Evolutionary conservation across 1,284 basidiomycete genomes (phyloP), one percentile per base, ranked within the genome.

Genomic region (Ceratobasidium sp.): DNA sequence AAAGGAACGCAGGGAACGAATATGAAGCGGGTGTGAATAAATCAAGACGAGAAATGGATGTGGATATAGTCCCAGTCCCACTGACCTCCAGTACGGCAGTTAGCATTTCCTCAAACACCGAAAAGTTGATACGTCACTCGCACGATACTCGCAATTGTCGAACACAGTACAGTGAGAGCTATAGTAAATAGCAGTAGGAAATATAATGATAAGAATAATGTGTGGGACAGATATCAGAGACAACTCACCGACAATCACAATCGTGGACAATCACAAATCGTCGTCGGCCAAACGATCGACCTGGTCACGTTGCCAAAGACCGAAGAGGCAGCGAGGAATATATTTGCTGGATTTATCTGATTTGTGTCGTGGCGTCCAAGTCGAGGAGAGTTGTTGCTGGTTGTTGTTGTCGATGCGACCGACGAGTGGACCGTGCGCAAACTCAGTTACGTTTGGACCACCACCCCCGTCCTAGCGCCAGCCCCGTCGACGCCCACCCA

Each of bases 401-500:
- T 39, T 30, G 49, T 64, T 64, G 60, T 53, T 64, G 62, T 66
- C 52, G 62, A 42, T 53, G 62, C 39, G 52, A 56, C 52, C 53
- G 62, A 56, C 54, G 54, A n/a, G 54, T n/a, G 62, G 62, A 67
- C 62, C 62, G 62, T 67, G 62, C 62, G 62, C 62, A 67, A 42
- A 33, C 62, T 52, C 5, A 11, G 30, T 41, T 53, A 50, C 60
- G 50, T 53, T 64, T 64, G 60, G 62, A 67, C 53, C 52, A 67
- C 62, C 41, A 56, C 52, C 50, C 42, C 39, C 60, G 27, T 47
- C 42, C 58, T 30, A 46, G 44, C 58, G 58, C 58, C 58, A 36
- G 44, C 49, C 33, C 33, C 33, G 53, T 25, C 29, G 30, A 52
- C 49, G 6, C 16, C 42, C 42, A 4, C 16, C 16, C 16, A 6